These are phyloP conservation scores for Kockovaella imperatae DNA, from an alignment of 768 basidiomycete species.

Conservation along the genomic window DNA sequence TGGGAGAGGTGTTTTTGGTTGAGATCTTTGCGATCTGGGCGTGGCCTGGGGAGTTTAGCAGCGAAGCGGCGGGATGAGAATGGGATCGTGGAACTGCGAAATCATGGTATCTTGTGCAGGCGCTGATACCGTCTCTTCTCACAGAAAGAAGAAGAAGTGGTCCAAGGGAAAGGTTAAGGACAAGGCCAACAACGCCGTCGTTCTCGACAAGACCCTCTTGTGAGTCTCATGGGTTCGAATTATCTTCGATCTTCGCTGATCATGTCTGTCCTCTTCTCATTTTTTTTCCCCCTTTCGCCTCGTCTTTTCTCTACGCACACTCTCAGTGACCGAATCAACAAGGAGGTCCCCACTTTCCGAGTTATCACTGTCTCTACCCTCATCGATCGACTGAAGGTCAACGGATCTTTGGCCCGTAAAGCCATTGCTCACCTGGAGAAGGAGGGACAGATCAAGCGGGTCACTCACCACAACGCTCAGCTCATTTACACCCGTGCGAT, in stretches of 20 bases:
- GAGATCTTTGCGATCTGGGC: too few species aligned
- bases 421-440: slow-evolving; percentile 88
- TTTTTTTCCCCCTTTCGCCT: background rate
- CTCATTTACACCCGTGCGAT: slow-evolving; percentile 67
- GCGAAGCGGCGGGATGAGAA: too few species aligned
- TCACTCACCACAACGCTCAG: slow-evolving; percentile 91
- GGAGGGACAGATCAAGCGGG: slow-evolving; percentile 88
- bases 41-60: too few species aligned
- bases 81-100: background rate
- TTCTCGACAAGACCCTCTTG: slow-evolving; percentile 83
- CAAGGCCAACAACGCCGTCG: slow-evolving; percentile 95
- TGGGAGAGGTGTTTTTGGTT: too few species aligned
- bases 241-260: background rate
- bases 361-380: slow-evolving; percentile 97
- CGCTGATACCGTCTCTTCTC: background rate
- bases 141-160: slow-evolving; percentile 98
- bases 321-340: slow-evolving; percentile 58
- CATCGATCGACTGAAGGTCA: slow-evolving; percentile 96
- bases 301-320: background rate
- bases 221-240: slow-evolving; percentile 22
- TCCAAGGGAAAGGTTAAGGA: slow-evolving; percentile 99
- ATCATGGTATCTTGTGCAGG: too few species aligned
- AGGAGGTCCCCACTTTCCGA: slow-evolving; percentile 98
- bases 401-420: slow-evolving; percentile 83
- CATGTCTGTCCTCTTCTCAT: slow-evolving; percentile 1